Evolutionary conservation across 768 basidiomycete genomes (phyloP), one percentile per base, ranked within the genome.

Genomic region (Vararia minispora): DNA sequence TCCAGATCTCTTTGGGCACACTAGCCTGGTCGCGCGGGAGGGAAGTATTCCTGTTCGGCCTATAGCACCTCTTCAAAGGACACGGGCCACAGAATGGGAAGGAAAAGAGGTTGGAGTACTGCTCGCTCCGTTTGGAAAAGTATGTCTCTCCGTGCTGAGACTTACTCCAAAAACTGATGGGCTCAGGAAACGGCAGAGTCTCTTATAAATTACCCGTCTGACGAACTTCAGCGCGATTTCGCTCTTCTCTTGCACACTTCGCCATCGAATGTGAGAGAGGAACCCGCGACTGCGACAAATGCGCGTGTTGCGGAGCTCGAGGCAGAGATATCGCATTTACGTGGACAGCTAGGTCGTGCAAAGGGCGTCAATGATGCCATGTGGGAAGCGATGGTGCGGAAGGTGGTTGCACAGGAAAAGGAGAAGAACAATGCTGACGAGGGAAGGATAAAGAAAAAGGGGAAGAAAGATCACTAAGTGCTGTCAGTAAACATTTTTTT

Each of bases 281-380:
- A 52, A 46, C 61, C 27, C 2, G 32, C 51, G 23, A 52, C 52
- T 6, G 47, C 69, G 2, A 56, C 74, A 42, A 71, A 77, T 42
- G 60, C 70, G 14, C 74, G 71, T 33, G 68, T 90, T 9, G 52
- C 67, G 12, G 74, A 79, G 48, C 72, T 94, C 1, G 81, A 90
- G 57, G 58, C 62, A 3, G 88, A 95, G 57, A 69, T 90, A 6
- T 66, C 65, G 35, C 60, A 57, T 18, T 57, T 94, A 41, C 72
- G 68, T 32, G 71, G 74, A 32, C 79, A 89, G 44, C 63, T 97
- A 5, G 74, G 74, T 20, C 79, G 76, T 54, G 92, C 92, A 4
- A 88, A 90, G 52, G 75, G 80, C n/a, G 69, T 95, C 42, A 97
- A 95, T 50, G 89, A 95, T 52, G 68, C 72, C 37, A 94, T 95